A percentile compares a stretch with the other conserved stretches of the same genome.
Conservation (phyloP, 768 basidiomycete species). For the Peribolospora baueri region DNA sequence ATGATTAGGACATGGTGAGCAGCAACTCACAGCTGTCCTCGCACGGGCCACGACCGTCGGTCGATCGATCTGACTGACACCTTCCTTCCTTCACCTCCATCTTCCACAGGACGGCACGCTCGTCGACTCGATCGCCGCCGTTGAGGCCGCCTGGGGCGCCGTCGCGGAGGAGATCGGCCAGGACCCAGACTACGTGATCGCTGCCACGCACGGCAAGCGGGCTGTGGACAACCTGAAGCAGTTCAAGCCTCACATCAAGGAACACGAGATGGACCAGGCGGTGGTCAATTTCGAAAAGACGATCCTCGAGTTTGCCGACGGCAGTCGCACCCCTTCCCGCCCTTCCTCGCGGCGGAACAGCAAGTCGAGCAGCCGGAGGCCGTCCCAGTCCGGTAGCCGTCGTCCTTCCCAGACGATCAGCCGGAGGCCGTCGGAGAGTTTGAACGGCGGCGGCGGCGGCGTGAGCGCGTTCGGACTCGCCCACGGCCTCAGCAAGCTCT, state of each 20-base stretch:
- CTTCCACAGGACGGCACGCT: constrained; percentile 23
- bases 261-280: constrained; percentile 34
- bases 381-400: constrained; percentile 4
- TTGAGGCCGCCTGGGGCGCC: constrained; percentile 51
- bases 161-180: constrained; percentile 45
- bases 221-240: constrained; percentile 45
- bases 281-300: constrained; percentile 39
- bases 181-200: constrained; percentile 40
- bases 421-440: constrained; percentile 5
- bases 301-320: constrained; percentile 43
- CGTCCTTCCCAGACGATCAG: constrained; percentile 8
- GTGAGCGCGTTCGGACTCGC: too few relatives aligned
- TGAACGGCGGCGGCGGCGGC: background rate
- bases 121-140: constrained; percentile 47
- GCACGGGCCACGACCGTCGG: background rate
- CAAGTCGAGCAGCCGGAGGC: background rate
- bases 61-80: background rate
- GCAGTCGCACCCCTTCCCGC: constrained; percentile 22
- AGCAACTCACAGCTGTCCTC: too few relatives aligned
- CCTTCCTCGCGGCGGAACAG: constrained; percentile 18
- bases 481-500: constrained; percentile 7
- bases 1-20: too few relatives aligned
- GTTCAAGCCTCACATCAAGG: constrained; percentile 15
- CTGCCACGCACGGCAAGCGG: constrained; percentile 53
- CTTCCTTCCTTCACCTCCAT: background rate